phyloP scores from a whole-genome alignment of 129 eudicot species.

The Rutidosis leptorrhynchoides region DNA sequence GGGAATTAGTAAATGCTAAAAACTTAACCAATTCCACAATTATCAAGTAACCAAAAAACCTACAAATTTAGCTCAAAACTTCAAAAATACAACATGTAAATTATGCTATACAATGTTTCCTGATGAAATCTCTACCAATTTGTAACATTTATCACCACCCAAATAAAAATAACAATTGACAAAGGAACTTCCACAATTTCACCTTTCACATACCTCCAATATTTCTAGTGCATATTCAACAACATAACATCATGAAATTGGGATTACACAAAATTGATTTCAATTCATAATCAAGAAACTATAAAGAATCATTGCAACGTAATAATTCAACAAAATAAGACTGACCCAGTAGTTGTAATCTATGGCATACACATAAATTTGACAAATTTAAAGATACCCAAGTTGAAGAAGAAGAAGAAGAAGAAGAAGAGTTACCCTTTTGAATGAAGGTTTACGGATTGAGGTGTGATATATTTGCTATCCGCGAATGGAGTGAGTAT shows the following conservation, averaged over 20 bases:
- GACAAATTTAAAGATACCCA: constrained; percentile 24
- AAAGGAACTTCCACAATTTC: constrained; percentile 2
- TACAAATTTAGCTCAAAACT: not conserved
- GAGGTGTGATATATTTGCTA: constrained; percentile 6
- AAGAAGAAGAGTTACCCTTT: constrained; percentile 18
- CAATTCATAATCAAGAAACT: not conserved
- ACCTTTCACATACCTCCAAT: not conserved
- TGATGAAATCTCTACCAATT: constrained; percentile 2
- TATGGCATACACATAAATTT: not conserved
- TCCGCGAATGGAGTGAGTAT: not conserved
- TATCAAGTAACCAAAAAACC: not conserved
- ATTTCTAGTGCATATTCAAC: not conserved
- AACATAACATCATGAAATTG: constrained; percentile 10
- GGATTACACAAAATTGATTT: constrained; percentile 17
- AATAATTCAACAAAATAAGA: not conserved
- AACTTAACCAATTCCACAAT: not conserved
- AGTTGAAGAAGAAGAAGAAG: not conserved
- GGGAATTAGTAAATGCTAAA: constrained; percentile 13
- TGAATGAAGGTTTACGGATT: constrained; percentile 18
- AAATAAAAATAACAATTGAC: not conserved
- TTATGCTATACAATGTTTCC: not conserved
- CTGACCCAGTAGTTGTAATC: constrained; percentile 12
- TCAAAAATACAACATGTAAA: not conserved
- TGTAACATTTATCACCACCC: not conserved
- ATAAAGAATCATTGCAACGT: constrained; percentile 18